Evolutionary conservation across 768 basidiomycete genomes (phyloP), one percentile per base, ranked within the genome.

Genomic region (Albatrellus ellisii): DNA sequence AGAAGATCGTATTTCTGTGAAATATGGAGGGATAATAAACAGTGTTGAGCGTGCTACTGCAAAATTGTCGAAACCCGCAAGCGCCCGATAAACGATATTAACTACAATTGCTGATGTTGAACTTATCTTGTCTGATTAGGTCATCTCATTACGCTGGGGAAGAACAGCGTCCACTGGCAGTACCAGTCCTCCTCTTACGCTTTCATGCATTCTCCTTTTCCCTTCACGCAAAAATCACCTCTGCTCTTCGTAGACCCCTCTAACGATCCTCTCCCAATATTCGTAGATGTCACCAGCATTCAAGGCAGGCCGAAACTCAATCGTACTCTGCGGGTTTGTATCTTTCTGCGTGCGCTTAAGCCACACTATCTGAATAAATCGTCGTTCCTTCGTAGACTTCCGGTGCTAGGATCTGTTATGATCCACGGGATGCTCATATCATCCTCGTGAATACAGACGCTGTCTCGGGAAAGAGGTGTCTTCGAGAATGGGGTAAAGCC

Each of bases 361-460:
- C 18, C 33, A 32, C 41, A 34, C 37, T 39, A 36, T n/a, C 27
- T 24, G 9, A n/a, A n/a, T 17, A 3, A 9, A 28, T 21, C 31
- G 25, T n/a, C 31, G 29, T 10, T 17, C 11, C 43, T 21, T 26
- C 42, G 25, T 47, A 81, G 79, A 66, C 60, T 55, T 61, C 68
- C 11, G 79, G 79, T 25, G 81, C 75, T 3, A 43, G 57, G 14
- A 69, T 77, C 35, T 65, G 63, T 44, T 64, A 71, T 44, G 68
- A 73, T 7, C 67, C 62, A 18, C 17, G 35, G 35, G 62, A 69
- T 38, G 72, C 80, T 0, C 58, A 66, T 15, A 60, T 82, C 20
- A 72, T 82, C 34, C 59, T 85, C 4, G 75, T 84, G 6, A 71
- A 81, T 47, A 56, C 70, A 1, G 57, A 59, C 14, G 65, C 71